phyloP scores from a whole-genome alignment of 2,329 filamentous ascomycete species.

The Oidium heveae region DNA sequence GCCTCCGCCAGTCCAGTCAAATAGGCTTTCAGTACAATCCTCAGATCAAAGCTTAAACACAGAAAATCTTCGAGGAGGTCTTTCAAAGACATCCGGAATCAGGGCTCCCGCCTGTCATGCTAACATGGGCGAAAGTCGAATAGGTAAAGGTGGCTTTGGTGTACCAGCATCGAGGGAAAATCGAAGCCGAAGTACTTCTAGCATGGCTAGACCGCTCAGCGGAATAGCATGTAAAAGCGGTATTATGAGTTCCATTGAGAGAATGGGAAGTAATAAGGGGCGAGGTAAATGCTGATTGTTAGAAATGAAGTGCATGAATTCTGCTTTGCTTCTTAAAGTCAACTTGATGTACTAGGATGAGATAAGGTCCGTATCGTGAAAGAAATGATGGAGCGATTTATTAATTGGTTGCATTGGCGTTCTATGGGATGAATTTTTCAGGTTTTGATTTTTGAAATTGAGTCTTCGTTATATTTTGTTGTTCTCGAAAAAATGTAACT shows the following conservation, averaged over 20 bases:
- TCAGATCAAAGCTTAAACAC: conserved; percentile 16
- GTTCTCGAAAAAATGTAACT: too few species aligned
- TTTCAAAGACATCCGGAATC: conserved; percentile 33
- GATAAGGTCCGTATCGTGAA: too few species aligned
- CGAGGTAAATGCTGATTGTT: conserved; percentile 9
- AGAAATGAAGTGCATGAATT: too few species aligned
- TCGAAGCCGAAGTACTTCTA: conserved; percentile 16
- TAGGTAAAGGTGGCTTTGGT: conserved; percentile 14
- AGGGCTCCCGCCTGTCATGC: conserved; percentile 28
- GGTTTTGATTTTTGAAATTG: too few species aligned
- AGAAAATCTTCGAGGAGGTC: conserved; percentile 26
- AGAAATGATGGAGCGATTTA: too few species aligned
- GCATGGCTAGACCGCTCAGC: conserved; percentile 10
- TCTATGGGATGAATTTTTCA: too few species aligned
- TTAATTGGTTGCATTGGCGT: too few species aligned
- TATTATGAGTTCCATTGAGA: conserved; percentile 67
- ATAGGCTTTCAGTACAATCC: conserved; percentile 4
- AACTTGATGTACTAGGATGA: too few species aligned
- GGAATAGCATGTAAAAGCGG: conserved; percentile 29
- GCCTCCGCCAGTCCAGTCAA: conserved; percentile 8
- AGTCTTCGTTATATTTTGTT: too few species aligned
- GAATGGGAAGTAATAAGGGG: conserved; percentile 42
- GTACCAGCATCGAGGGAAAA: conserved; percentile 8
- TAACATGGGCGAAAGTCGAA: conserved; percentile 21
- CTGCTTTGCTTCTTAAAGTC: too few species aligned